Percentiles rank a stretch among this genome's conserved stretches.
Conservation (phyloP, 73 alveolate genomes). For the Tetrahymena elliotti region DNA sequence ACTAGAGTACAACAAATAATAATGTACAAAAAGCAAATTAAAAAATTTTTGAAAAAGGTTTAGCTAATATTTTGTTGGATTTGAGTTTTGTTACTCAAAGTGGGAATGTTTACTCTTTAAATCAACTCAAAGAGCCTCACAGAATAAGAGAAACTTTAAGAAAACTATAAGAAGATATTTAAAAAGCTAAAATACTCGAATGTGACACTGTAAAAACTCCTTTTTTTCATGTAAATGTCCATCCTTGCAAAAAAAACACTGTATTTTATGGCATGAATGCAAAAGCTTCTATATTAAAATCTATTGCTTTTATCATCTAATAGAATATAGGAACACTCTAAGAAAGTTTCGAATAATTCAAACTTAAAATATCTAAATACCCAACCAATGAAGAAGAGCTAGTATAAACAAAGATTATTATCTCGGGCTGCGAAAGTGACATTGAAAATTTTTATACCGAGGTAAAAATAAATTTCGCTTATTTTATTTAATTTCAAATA, state of each 20-base stretch:
- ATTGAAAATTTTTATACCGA: background rate
- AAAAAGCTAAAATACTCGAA: background rate
- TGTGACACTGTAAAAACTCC: background rate
- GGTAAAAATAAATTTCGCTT: background rate
- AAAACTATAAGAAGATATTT: background rate
- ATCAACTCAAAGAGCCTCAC: background rate
- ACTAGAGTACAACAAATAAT: background rate
- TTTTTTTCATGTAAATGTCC: background rate
- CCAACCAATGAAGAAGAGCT: background rate
- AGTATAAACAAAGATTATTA: background rate
- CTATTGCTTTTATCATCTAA: background rate
- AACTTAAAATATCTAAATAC: background rate
- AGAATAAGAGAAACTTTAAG: background rate
- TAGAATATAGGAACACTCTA: background rate
- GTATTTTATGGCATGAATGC: background rate
- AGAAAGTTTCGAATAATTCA: background rate
- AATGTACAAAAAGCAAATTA: background rate
- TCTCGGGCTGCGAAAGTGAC: background rate
- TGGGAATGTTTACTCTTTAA: background rate
- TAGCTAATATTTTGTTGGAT: background rate
- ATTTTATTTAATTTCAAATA: too few species aligned
- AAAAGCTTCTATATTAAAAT: background rate
- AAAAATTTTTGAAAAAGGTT: background rate
- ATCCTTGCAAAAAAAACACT: background rate
- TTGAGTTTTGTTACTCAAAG: background rate